A percentile compares a stretch with the other conserved stretches of the same genome.
phyloP scores from a whole-genome alignment of 805 yeast genomes.

The Lipomyces anomalus region DNA sequence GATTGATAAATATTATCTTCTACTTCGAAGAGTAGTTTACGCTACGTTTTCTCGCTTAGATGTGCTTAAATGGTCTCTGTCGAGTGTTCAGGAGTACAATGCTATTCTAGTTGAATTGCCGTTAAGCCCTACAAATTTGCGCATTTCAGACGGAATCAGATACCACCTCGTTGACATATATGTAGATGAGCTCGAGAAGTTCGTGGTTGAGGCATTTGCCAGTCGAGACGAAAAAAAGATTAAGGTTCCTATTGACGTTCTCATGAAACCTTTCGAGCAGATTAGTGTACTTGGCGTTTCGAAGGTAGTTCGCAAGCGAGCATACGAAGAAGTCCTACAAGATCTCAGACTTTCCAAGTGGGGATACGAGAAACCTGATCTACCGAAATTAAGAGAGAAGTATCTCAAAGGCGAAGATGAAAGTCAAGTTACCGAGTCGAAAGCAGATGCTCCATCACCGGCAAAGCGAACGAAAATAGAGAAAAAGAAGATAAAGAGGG shows the following conservation, averaged over 20 bases:
- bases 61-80: conserved; percentile 49
- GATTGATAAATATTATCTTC: conserved; percentile 75
- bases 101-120: conserved; percentile 36
- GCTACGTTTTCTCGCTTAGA: conserved; percentile 56
- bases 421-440: neutral
- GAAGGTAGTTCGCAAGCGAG: conserved; percentile 61
- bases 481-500: no score
- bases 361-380: conserved; percentile 39
- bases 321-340: conserved; percentile 56
- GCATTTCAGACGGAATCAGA: conserved; percentile 68
- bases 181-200: conserved; percentile 74
- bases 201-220: conserved; percentile 46
- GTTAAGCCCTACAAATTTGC: conserved; percentile 25
- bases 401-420: neutral
- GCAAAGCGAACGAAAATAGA: no score
- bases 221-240: neutral
- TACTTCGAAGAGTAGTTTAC: conserved; percentile 70
- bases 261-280: conserved; percentile 57
- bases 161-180: conserved; percentile 80
- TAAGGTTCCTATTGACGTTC: conserved; percentile 45
- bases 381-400: neutral
- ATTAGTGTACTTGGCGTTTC: conserved; percentile 45
- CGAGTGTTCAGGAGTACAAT: conserved; percentile 43
- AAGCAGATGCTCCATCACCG: neutral
- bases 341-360: conserved; percentile 62